These are phyloP conservation scores for Aspergillus fumigatiaffinis DNA, from an alignment of 2,329 filamentous ascomycete genomes.

Conservation along the genomic window DNA sequence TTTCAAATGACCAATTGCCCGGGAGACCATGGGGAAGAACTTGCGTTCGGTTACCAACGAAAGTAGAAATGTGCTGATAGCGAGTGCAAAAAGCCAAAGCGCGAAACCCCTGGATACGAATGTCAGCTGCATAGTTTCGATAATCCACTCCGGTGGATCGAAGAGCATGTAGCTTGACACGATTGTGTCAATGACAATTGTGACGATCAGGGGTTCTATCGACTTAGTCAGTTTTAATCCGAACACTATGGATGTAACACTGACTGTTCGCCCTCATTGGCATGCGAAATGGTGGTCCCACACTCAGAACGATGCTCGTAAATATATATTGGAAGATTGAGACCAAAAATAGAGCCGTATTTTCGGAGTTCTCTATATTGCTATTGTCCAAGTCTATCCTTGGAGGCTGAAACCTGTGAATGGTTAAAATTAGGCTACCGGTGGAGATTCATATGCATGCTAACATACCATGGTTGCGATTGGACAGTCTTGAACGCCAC, in stretches of 20 bases:
- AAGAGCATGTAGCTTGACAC: constrained; percentile 78
- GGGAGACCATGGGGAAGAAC: constrained; percentile 66
- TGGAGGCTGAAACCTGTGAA: constrained; percentile 69
- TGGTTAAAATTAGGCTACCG: constrained; percentile 10
- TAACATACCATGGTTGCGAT: constrained; percentile 68
- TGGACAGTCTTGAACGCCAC: constrained; percentile 71
- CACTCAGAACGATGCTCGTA: constrained; percentile 80
- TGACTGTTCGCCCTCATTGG: constrained; percentile 73
- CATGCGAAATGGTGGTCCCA: constrained; percentile 86
- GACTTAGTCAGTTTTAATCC: neutral
- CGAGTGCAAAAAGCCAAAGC: constrained; percentile 66
- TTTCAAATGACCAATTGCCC: constrained; percentile 60
- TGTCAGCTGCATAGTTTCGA: constrained; percentile 79
- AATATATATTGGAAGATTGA: constrained; percentile 96
- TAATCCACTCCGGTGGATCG: constrained; percentile 65
- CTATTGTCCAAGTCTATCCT: constrained; percentile 71
- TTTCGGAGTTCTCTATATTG: constrained; percentile 88
- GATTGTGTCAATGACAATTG: constrained; percentile 64
- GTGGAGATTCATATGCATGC: neutral
- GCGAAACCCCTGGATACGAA: constrained; percentile 69
- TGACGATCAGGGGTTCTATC: constrained; percentile 75
- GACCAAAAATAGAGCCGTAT: constrained; percentile 82
- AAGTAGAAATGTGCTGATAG: constrained; percentile 62
- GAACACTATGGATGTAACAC: constrained; percentile 29
- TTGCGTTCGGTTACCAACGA: constrained; percentile 70